Conservation (phyloP, 139 green algal species). For the Micractinium sp. region DNA sequence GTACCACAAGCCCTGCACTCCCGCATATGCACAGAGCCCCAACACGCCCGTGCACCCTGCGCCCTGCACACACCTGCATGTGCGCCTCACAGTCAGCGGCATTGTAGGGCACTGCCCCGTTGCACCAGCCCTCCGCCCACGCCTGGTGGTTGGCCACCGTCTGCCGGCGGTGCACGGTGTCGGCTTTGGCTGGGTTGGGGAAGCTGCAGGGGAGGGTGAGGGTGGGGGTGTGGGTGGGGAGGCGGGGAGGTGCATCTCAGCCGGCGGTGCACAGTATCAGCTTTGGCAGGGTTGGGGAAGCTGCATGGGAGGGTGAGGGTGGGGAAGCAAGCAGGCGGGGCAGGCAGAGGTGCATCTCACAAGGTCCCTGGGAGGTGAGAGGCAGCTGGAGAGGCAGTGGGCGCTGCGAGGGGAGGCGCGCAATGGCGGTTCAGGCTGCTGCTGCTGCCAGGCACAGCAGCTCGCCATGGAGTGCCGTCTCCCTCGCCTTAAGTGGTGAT, state of each 20-base stretch:
- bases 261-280: slow-evolving; percentile 19
- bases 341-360: background rate
- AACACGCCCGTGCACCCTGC: background rate
- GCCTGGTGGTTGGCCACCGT: background rate
- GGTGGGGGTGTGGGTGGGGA: background rate
- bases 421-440: no score
- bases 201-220: background rate
- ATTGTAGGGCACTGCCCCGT: background rate
- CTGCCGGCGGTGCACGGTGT: slow-evolving; percentile 18
- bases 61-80: background rate
- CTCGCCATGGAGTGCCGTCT: no score
- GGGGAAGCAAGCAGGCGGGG: background rate
- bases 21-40: background rate
- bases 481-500: no score
- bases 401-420: no score
- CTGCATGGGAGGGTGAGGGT: background rate
- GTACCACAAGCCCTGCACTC: background rate
- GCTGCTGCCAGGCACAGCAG: no score
- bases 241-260: background rate
- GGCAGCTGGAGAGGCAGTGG: no score
- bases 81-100: background rate
- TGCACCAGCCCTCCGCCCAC: slow-evolving; percentile 21
- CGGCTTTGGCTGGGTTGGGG: slow-evolving; percentile 10
- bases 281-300: slow-evolving; percentile 16
- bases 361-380: no score